Base-by-base conservation (phyloP, 805 yeast species). In the Candida germanica region DNA sequence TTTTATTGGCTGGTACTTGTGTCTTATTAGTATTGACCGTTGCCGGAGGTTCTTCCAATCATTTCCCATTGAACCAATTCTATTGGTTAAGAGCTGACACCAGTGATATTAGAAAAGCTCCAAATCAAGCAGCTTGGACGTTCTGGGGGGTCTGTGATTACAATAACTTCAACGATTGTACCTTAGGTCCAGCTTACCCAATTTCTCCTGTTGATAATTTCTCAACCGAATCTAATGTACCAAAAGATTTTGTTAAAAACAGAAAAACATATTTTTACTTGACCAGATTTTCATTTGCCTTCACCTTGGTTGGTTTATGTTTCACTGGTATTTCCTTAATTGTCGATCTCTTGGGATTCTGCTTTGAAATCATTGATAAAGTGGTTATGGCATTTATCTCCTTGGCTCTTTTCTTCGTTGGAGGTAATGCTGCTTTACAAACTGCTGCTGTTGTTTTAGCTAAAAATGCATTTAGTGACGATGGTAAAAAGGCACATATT, bases 31-130 rank as follows among this genome's bases (percentile, higher is more conserved):
- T 87, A 45, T 77, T 88, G 51, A 68, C 79, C 37, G 63, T 86
- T 16, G 69, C 87, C 26, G 78, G 87, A 2, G 95, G 95, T 10
- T 66, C 77, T 13, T 59, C 71, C 11, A 51, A 61, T 26, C 69
- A 77, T 28, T 73, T 59, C 66, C 87, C 89, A 18, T 56, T 87
- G 50, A 73, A 75, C 51, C 61, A 70, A 40, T 83, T 87, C 60
- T 88, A 83, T 64, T 87, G 93, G 89, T 54, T 89, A 27, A 69
- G 78, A 53, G 95, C 87, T 18, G 81, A 80, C 50, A 87, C 96
- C 33, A 53, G 74, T 3, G 61, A 56, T 26, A 75, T 81, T 39
- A 37, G 69, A 46, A 56, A 66, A 29, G 82, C 83, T 6, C 63
- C 71, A 19, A 57, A 56, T 24, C 54, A 59, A 11, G 67, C 87